A percentile compares a stretch with the other conserved stretches of the same genome.
Conservation (phyloP, 1,139 yeast species). For the Pichia sp. region DNA sequence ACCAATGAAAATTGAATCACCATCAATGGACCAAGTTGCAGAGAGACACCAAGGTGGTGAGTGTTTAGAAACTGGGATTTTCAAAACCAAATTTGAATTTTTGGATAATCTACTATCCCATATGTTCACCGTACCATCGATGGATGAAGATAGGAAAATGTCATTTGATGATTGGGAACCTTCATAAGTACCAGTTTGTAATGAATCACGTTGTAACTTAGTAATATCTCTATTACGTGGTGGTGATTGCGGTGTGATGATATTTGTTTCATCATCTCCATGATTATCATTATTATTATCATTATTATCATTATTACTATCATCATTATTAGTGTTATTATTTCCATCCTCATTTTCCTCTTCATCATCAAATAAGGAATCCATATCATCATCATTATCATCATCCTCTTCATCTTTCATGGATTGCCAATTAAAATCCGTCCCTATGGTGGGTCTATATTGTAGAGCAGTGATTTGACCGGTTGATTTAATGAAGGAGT, state of each 20-base stretch:
- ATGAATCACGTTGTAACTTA: conserved; percentile 17
- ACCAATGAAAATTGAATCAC: conserved; percentile 75
- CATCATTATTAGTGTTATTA: conserved; percentile 1
- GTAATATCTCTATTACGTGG: conserved; percentile 14
- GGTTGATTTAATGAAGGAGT: conserved; percentile 46
- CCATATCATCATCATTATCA: conserved; percentile 41
- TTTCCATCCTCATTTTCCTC: conserved; percentile 37
- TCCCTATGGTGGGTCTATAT: conserved; percentile 69
- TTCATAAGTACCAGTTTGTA: conserved; percentile 18
- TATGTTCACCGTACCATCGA: conserved; percentile 74
- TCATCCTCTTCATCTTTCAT: conserved; percentile 9
- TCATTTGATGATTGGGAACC: conserved; percentile 34
- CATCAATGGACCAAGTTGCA: conserved; percentile 86
- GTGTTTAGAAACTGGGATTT: neutral
- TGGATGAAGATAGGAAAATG: conserved; percentile 70
- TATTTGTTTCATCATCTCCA: conserved; percentile 6
- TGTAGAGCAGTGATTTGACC: conserved; percentile 79
- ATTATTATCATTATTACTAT: neutral
- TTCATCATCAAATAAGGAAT: conserved; percentile 74
- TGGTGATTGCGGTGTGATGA: neutral
- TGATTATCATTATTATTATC: conserved; percentile 1
- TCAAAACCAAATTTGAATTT: conserved; percentile 32
- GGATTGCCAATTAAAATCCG: conserved; percentile 27
- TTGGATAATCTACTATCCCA: conserved; percentile 69
- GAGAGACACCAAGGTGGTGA: conserved; percentile 81